These are phyloP conservation scores for Trametopsis cervina DNA, from an alignment of 768 basidiomycete species.

Conservation along the genomic window DNA sequence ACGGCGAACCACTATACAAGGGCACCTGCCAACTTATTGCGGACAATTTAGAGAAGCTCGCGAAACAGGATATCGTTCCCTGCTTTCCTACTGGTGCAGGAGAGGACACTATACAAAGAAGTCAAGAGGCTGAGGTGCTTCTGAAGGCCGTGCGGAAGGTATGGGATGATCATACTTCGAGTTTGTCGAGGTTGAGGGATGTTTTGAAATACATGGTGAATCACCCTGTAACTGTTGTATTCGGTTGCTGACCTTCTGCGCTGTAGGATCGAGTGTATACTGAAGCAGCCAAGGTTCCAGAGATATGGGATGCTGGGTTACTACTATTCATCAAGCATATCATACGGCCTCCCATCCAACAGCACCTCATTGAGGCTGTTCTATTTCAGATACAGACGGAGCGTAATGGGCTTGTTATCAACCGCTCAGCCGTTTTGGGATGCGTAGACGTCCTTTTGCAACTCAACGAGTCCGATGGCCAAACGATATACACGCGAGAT, in stretches of 20 bases:
- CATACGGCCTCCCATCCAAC: conserved; percentile 73
- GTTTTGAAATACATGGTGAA: conserved; percentile 93
- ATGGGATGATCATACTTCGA: conserved; percentile 91
- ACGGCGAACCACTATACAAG: conserved; percentile 80
- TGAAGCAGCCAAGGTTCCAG: conserved; percentile 62
- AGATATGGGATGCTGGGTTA: conserved; percentile 77
- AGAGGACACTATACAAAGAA: conserved; percentile 65
- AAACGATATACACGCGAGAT: conserved; percentile 72
- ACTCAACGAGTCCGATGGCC: conserved; percentile 41
- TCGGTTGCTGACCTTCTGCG: conserved; percentile 12
- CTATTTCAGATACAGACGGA: conserved; percentile 86
- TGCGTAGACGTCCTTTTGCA: conserved; percentile 81
- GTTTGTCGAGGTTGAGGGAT: conserved; percentile 83
- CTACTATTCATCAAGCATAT: conserved; percentile 80
- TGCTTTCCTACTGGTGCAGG: conserved; percentile 70
- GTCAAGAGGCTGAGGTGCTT: conserved; percentile 78
- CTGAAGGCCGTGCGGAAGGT: conserved; percentile 77
- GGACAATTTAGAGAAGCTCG: conserved; percentile 78
- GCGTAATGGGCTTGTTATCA: conserved; percentile 85
- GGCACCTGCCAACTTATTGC: conserved; percentile 74
- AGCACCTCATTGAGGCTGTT: conserved; percentile 75
- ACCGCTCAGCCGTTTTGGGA: conserved; percentile 84
- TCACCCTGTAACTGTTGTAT: background rate
- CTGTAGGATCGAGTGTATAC: conserved; percentile 87
- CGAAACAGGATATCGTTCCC: conserved; percentile 68